Evolutionary conservation across 2,329 filamentous ascomycete species (phyloP), one percentile per base, ranked within the genome.

Genomic region (Ceratocystis destructans): DNA sequence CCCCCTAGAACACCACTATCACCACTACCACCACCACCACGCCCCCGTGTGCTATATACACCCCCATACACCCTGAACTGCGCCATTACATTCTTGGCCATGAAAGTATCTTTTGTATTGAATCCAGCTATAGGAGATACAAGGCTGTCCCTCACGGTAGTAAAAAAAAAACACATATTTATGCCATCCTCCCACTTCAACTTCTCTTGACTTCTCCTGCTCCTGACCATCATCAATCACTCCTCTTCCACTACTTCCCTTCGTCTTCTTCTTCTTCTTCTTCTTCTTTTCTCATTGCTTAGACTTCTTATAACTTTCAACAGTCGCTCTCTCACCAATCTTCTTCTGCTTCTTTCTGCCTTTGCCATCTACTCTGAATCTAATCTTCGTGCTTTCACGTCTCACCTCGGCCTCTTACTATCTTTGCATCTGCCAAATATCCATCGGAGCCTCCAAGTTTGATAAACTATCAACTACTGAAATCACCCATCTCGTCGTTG

Each of bases 111-210:
- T 57, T 57, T 57, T 57, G 53, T 31, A 57, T 57, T 5, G 25
- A 31, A 57, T 7, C 7, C 3, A 17, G 53, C 22, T 28, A 17
- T 4, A 17, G 28, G 17, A 17, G 37, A 20, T 63, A 63, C 61
- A 63, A 48, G 20, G 8, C 53, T 8, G 25, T 44, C 25, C 31
- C 37, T 62, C 63, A 59, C 37, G 61, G 61, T 17, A 17, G 37
- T 20, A 65, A 65, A 25, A 61, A 61, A 66, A 66, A 66, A 66
- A 45, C 61, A 66, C 65, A 66, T 66, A 66, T 66, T 41, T 66
- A 22, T 33, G 28, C 37, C 37, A 28, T 48, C 41, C 59, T 25
- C 65, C 65, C 65, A 57, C 45, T 41, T 62, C 41, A 17, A 15
- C 28, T 31, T 50, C n/a, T 28, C n/a, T 22, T 62, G 10, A 41